Evolutionary conservation across 305 asterid species (phyloP).

Genomic region (Solanum hybrid): DNA sequence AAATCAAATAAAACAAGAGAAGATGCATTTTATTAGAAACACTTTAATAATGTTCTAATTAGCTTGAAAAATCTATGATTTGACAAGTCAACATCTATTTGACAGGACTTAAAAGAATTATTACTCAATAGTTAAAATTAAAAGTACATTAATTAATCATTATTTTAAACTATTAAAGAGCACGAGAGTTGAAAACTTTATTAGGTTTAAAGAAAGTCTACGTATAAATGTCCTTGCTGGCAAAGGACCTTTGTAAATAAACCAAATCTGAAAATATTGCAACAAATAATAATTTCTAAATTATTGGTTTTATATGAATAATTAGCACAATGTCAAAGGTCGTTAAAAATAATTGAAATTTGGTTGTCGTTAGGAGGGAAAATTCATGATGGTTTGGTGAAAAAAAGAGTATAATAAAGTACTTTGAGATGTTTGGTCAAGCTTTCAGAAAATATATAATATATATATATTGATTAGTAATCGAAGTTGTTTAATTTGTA

Average conservation of each 20-base stretch:
- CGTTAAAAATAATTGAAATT: conserved; percentile 24
- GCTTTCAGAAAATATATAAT: background rate
- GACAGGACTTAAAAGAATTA: background rate
- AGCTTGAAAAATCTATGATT: background rate
- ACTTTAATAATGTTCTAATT: background rate
- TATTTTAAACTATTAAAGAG: background rate
- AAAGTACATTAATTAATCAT: background rate
- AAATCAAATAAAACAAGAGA: background rate
- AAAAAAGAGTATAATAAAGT: background rate
- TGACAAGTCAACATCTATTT: background rate
- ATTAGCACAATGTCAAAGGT: conserved; percentile 28
- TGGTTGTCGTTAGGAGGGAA: conserved; percentile 5
- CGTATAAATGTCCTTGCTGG: conserved; percentile 5
- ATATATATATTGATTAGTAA: background rate
- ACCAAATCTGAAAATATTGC: conserved; percentile 16
- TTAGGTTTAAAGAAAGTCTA: conserved; percentile 11
- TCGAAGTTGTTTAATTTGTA: background rate
- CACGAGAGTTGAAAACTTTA: background rate
- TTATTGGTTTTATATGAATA: background rate
- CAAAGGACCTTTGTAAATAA: conserved; percentile 13
- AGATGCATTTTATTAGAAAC: background rate
- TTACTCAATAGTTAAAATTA: background rate
- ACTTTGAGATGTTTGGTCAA: background rate
- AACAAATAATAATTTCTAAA: background rate
- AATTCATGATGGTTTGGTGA: conserved; percentile 25